These are phyloP conservation scores for Psidium guajava DNA, from an alignment of 345 rosid genomes.

Conservation along the genomic window DNA sequence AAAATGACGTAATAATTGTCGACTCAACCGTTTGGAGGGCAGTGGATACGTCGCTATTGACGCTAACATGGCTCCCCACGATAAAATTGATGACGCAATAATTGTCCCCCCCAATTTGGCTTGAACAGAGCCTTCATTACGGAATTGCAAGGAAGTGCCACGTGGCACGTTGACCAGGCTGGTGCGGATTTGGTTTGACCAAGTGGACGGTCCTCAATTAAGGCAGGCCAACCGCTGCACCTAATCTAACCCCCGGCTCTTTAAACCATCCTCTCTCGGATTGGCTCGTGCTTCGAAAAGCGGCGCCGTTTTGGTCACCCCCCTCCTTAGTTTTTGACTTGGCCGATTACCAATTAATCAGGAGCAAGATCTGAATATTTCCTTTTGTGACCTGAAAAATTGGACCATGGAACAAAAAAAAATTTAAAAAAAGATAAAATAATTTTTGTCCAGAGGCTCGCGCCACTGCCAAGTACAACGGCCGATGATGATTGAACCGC, in stretches of 20 bases:
- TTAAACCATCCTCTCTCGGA: not conserved
- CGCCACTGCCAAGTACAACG: too few relatives aligned
- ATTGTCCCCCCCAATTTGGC: not conserved
- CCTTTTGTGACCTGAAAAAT: not conserved
- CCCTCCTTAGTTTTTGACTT: not conserved
- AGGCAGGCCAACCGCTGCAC: not conserved
- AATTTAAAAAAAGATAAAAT: too few relatives aligned
- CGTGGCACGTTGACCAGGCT: not conserved
- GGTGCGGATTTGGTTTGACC: not conserved
- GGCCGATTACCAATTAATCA: not conserved
- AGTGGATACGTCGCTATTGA: not conserved
- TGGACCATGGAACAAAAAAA: not conserved
- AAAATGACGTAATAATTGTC: not conserved
- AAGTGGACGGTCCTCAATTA: not conserved
- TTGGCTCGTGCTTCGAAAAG: not conserved
- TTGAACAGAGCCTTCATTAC: not conserved
- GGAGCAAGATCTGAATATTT: not conserved
- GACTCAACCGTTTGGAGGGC: not conserved
- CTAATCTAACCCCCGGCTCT: not conserved
- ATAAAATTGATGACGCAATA: not conserved
- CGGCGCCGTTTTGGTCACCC: not conserved
- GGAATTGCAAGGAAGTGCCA: fast-evolving
- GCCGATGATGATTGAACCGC: not conserved
- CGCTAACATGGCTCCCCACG: too few relatives aligned
- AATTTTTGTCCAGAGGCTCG: not conserved